A percentile compares a stretch with the other conserved stretches of the same genome.
Conservation (phyloP, 2,329 filamentous ascomycete genomes). For the Alternaria brassicicola region DNA sequence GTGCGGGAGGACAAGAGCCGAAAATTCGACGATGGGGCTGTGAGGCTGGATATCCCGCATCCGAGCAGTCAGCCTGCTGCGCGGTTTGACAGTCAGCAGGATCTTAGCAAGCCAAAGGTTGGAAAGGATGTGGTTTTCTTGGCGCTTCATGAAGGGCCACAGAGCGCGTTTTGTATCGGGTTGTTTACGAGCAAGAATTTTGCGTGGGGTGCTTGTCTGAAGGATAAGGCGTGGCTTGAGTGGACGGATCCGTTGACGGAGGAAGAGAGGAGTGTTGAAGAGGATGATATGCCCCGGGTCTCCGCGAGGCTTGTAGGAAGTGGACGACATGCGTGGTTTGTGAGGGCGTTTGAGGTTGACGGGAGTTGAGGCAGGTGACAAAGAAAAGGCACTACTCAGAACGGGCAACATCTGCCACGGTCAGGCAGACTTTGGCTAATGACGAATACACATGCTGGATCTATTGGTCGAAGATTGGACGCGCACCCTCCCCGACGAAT, state of each 20-base stretch:
- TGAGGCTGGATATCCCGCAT: slow-evolving; percentile 33
- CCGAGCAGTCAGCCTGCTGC: slow-evolving; percentile 14
- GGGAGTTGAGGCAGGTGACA: neutral
- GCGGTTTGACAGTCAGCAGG: slow-evolving; percentile 11
- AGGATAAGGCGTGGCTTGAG: slow-evolving; percentile 28
- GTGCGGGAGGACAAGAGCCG: slow-evolving; percentile 10
- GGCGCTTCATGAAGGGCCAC: slow-evolving; percentile 24
- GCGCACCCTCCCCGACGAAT: fast-evolving
- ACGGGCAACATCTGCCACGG: neutral
- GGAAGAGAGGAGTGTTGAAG: slow-evolving; percentile 16
- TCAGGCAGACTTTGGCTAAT: neutral
- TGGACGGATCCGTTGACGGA: slow-evolving; percentile 17
- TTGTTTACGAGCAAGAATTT: slow-evolving; percentile 22
- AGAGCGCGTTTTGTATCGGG: slow-evolving; percentile 24
- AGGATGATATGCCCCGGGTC: slow-evolving; percentile 18
- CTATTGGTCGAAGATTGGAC: no score
- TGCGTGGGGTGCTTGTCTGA: slow-evolving; percentile 35
- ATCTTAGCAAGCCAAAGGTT: neutral
- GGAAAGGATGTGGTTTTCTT: slow-evolving; percentile 18
- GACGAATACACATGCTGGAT: neutral
- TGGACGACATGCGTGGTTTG: slow-evolving; percentile 24
- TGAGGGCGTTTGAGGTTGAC: slow-evolving; percentile 11
- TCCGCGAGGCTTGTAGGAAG: slow-evolving; percentile 23
- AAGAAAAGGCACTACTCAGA: neutral
- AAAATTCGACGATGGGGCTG: slow-evolving; percentile 4